Percentiles rank a stretch among this genome's conserved stretches.
Conservation (phyloP, 176 grass and related monocot species). For the Aegilops speltoides region DNA sequence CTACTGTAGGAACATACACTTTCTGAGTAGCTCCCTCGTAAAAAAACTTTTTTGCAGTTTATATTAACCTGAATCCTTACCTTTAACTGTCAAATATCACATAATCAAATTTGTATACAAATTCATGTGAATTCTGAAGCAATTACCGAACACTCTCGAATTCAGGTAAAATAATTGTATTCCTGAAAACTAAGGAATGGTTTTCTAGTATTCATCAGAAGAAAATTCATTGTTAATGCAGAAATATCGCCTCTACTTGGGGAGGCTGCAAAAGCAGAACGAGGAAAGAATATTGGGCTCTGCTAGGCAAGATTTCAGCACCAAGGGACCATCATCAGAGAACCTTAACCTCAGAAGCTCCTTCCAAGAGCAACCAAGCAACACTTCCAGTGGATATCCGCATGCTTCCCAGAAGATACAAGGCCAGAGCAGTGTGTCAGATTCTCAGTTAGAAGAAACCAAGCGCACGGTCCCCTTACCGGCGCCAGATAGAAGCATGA, state of each 20-base stretch:
- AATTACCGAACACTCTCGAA: slow-evolving; percentile 7
- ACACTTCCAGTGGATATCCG: slow-evolving; percentile 25
- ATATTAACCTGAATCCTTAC: neutral
- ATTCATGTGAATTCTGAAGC: neutral
- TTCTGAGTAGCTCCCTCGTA: neutral
- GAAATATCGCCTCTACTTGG: slow-evolving; percentile 99
- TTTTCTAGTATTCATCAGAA: slow-evolving; percentile 23
- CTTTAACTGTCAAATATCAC: neutral
- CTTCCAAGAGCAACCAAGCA: slow-evolving; percentile 49
- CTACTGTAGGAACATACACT: neutral
- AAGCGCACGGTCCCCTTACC: slow-evolving; percentile 35
- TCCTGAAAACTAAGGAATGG: neutral
- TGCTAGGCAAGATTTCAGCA: slow-evolving; percentile 55
- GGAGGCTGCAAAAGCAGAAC: slow-evolving; percentile 92
- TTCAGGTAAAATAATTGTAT: slow-evolving; percentile 24
- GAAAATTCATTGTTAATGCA: slow-evolving; percentile 46
- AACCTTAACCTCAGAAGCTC: slow-evolving; percentile 57
- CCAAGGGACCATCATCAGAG: slow-evolving; percentile 41
- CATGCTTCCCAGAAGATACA: slow-evolving; percentile 44
- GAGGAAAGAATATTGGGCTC: slow-evolving; percentile 58
- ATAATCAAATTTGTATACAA: neutral
- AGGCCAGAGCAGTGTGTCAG: slow-evolving; percentile 40
- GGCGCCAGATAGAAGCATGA: slow-evolving; percentile 36
- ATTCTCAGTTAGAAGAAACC: slow-evolving; percentile 46
- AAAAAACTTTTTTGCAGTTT: slow-evolving; percentile 8